Conservation (phyloP, 805 yeast genomes). For the Wickerhamiella cacticola region DNA sequence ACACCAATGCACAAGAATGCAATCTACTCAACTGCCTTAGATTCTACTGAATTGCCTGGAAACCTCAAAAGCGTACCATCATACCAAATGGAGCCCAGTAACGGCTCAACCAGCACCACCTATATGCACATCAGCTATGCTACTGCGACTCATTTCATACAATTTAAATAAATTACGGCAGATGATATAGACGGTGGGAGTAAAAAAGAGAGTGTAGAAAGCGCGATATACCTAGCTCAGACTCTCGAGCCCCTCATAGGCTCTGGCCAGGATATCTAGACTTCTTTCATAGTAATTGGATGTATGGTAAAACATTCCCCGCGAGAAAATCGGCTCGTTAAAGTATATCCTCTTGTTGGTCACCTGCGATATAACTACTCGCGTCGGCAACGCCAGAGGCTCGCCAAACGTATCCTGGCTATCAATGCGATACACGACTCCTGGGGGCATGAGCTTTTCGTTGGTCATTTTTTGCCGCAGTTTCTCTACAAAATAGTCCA, state of each 20-base stretch:
- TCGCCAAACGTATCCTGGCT: not conserved
- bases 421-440: slow-evolving; percentile 26
- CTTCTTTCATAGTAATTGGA: slow-evolving; percentile 29
- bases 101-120: too few relatives aligned
- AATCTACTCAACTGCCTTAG: too few relatives aligned
- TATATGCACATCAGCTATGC: too few relatives aligned
- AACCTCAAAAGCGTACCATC: too few relatives aligned
- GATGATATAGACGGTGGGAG: too few relatives aligned
- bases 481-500: slow-evolving; percentile 20
- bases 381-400: not conserved
- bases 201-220: too few relatives aligned
- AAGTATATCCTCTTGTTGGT: slow-evolving; percentile 20
- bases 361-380: slow-evolving; percentile 3
- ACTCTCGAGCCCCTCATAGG: not conserved
- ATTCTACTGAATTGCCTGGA: too few relatives aligned
- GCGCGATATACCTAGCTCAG: not conserved
- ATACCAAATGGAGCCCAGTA: too few relatives aligned
- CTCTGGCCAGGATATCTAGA: slow-evolving; percentile 21
- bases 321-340: slow-evolving; percentile 28
- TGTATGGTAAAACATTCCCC: slow-evolving; percentile 28
- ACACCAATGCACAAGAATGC: too few relatives aligned
- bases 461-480: slow-evolving; percentile 25
- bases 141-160: too few relatives aligned
- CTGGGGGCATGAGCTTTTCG: slow-evolving; percentile 30
- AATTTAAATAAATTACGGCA: too few relatives aligned